Evolutionary conservation across 2,329 filamentous ascomycete species (phyloP), one percentile per base, ranked within the genome.

Genomic region (Aschersonia sp.): DNA sequence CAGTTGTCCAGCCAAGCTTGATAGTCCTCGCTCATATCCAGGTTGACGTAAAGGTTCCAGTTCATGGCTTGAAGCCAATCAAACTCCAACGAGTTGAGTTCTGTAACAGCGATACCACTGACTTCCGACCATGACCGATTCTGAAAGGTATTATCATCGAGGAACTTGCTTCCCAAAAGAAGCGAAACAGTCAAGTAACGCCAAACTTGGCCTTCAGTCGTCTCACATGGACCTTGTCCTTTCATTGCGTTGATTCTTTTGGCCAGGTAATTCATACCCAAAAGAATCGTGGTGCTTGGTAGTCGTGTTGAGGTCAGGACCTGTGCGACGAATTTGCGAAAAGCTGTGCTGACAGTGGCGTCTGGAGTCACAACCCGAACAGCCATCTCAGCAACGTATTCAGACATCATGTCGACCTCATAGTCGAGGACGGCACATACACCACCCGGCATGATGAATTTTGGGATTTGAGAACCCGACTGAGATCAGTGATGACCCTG

Each of bases 71-170:
- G 73, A 41, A 96, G 75, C 89, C 89, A 96, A 57, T 94, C 84
- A 57, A 83, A 79, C 70, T 96, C 89, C 63, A 94, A 76, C 51
- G 75, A 72, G 68, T 95, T 95, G 55, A 96, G 74, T 60, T 95
- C 87, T 3, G 76, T 68, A 22, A 95, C 87, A 33, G 82, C 73
- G 55, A 96, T 94, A 52, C 86, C 87, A 65, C 87, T 95, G 46
- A 96, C 89, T 61, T 96, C 89, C 5, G 89, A 87, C 89, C 89
- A 96, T 1, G 89, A 95, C 48, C 87, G 84, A 68, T 95, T 96
- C 73, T 95, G 89, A 67, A 96, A 96, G 5, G 89, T 96, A 68
- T 95, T 95, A 72, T 95, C 89, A 59, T 96, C 89, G 55, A 95
- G 72, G 59, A 95, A 96, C 69, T 96, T 96, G 78, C 87, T 94